Evolutionary conservation across 495 filamentous ascomycete species (phyloP), one percentile per base, ranked within the genome.

Genomic region (Pseudevernia furfuracea): DNA sequence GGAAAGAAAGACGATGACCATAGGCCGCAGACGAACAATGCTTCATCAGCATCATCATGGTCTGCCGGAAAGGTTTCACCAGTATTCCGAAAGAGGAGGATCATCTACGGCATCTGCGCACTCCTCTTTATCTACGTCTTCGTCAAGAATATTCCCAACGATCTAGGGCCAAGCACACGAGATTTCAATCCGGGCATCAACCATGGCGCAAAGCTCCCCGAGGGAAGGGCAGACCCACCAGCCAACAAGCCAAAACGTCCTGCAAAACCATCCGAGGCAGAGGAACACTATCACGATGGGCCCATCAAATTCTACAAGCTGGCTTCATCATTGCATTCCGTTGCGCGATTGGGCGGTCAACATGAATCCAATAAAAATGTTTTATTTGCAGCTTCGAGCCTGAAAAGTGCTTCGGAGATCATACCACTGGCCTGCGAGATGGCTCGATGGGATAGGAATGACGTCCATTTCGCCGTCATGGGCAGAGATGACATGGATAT

Each of bases 1-100:
- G 86, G 85, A 56, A 88, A 88, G 75, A 84, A 82, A 64, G 80
- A 87, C 70, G 86, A 89, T 71, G 86, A 88, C 68, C 82, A 83
- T 71, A 80, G 76, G 60, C 77, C 75, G 7, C 67, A 65, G 41
- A 66, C 66, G 30, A 69, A 68, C 37, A 64, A 62, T 58, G 65
- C 71, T 44, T 62, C 73, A 19, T 65, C 72, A 37, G 67, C 72
- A 17, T 67, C 72, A 44, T 64, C 73, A 21, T 65, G 73, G 63
- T 71, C 71, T 36, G 66, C 66, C 48, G 75, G 74, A 64, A 73
- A 72, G 57, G 62, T 66, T 23, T 74, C 75, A 52, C 41, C 62
- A 17, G 48, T 21, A 11, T 37, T 60, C 6, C 78, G 81, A 57
- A 75, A 74, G 64, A 77, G 81, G 56, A 73, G 81, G 52, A 64